A percentile compares a stretch with the other conserved stretches of the same genome.
Evolutionary conservation across 345 rosid genomes (phyloP).

Genomic region (Eucalyptus pauciflora): DNA sequence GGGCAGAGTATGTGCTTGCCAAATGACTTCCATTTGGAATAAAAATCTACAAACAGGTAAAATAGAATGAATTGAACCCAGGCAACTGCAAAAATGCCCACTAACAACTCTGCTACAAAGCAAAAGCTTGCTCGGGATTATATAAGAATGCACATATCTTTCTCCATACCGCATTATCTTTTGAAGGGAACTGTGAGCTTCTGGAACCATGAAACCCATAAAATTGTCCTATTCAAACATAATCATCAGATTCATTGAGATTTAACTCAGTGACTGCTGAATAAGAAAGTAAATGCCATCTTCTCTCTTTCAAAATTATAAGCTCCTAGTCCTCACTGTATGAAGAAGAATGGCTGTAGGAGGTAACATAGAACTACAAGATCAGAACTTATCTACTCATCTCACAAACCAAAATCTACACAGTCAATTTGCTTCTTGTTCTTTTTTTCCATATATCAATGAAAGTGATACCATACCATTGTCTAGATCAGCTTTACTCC

Average conservation of each 20-base stretch:
- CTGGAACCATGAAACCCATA: conserved; percentile 77
- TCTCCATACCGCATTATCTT: conserved; percentile 37
- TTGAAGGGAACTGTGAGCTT: conserved; percentile 54
- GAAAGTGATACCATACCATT: conserved; percentile 29
- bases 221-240: conserved; percentile 51
- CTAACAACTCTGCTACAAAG: not conserved
- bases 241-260: not conserved
- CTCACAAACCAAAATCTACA: not conserved
- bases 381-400: not conserved
- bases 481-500: conserved; percentile 18
- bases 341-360: not conserved
- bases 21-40: conserved; percentile 51
- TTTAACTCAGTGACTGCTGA: not conserved
- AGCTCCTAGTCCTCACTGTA: not conserved
- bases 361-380: not conserved
- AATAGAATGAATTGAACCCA: not conserved
- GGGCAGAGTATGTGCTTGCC: conserved; percentile 83
- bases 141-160: not conserved
- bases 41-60: conserved; percentile 22
- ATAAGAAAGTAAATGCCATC: not conserved
- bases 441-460: not conserved
- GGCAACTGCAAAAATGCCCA: not conserved
- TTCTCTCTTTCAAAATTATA: not conserved
- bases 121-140: not conserved
- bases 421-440: not conserved